Percentiles rank a stretch among this genome's conserved stretches.
phyloP scores from a whole-genome alignment of 139 green algal genomes.

The Haematococcus sp. region DNA sequence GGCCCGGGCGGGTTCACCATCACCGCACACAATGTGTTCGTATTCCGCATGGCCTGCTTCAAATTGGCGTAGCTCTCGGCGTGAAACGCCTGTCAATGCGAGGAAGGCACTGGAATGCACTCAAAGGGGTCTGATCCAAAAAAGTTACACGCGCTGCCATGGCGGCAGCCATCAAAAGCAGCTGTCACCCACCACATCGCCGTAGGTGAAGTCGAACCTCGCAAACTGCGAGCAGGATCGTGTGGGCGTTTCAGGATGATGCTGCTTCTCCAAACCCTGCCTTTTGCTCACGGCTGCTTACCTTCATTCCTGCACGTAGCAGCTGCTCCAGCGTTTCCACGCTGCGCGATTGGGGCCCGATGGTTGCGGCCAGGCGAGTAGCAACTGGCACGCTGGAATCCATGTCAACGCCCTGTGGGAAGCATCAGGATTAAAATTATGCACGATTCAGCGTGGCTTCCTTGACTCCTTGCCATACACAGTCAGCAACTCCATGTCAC shows the following conservation, averaged over 20 bases:
- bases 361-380: slow-evolving; percentile 65
- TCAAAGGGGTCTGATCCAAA: not conserved
- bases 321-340: slow-evolving; percentile 62
- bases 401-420: no score
- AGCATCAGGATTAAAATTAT: no score
- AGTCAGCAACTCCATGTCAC: not conserved
- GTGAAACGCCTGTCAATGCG: slow-evolving; percentile 56
- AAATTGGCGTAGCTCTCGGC: slow-evolving; percentile 71
- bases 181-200: slow-evolving; percentile 26
- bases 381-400: not conserved
- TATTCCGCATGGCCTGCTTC: slow-evolving; percentile 55
- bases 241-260: slow-evolving; percentile 16
- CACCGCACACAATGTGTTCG: slow-evolving; percentile 69
- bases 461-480: no score
- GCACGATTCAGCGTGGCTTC: no score
- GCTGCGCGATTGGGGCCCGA: slow-evolving; percentile 67
- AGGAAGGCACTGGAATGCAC: not conserved
- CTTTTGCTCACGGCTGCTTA: slow-evolving; percentile 21
- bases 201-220: slow-evolving; percentile 57
- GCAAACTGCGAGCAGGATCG: slow-evolving; percentile 35
- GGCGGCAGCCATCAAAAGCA: not conserved
- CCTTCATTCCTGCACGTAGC: slow-evolving; percentile 70
- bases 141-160: no score
- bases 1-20: slow-evolving; percentile 79
- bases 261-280: not conserved